Evolutionary conservation across 2,329 filamentous ascomycete genomes (phyloP).

Genomic region (Ceratocystis cubensis): DNA sequence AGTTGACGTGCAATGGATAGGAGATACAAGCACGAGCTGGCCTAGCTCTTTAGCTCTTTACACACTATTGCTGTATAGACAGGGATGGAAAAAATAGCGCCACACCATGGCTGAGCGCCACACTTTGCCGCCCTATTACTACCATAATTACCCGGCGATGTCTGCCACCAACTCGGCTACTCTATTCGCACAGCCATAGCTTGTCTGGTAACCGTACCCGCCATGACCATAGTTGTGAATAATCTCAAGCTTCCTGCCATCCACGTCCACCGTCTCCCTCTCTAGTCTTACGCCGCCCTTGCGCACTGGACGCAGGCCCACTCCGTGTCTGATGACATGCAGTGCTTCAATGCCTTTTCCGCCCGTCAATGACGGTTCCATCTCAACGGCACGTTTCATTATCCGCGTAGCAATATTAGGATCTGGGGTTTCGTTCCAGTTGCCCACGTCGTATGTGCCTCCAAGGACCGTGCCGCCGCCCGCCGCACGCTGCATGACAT

Average conservation of each 20-base stretch:
- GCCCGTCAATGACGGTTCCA: slow-evolving; percentile 50
- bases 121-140: not conserved
- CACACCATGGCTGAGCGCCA: not conserved
- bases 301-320: slow-evolving; percentile 66
- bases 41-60: not conserved
- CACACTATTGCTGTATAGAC: not conserved
- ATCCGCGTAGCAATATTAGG: slow-evolving; percentile 69
- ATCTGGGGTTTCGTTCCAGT: slow-evolving; percentile 69
- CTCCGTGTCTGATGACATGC: slow-evolving; percentile 66
- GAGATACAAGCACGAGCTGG: not conserved
- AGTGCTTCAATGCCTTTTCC: slow-evolving; percentile 60
- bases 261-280: slow-evolving; percentile 40
- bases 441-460: slow-evolving; percentile 68
- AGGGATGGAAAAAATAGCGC: not conserved
- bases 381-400: slow-evolving; percentile 61
- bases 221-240: slow-evolving; percentile 74
- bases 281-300: slow-evolving; percentile 64
- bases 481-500: slow-evolving; percentile 69
- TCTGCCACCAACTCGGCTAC: slow-evolving; percentile 56
- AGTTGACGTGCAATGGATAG: not conserved
- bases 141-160: slow-evolving; percentile 29
- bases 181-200: slow-evolving; percentile 57
- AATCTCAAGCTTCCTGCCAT: slow-evolving; percentile 51
- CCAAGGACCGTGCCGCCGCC: slow-evolving; percentile 76
- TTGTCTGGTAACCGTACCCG: slow-evolving; percentile 62